Conservation (phyloP, 2,329 filamentous ascomycete genomes). For the Diaporthe sp. region DNA sequence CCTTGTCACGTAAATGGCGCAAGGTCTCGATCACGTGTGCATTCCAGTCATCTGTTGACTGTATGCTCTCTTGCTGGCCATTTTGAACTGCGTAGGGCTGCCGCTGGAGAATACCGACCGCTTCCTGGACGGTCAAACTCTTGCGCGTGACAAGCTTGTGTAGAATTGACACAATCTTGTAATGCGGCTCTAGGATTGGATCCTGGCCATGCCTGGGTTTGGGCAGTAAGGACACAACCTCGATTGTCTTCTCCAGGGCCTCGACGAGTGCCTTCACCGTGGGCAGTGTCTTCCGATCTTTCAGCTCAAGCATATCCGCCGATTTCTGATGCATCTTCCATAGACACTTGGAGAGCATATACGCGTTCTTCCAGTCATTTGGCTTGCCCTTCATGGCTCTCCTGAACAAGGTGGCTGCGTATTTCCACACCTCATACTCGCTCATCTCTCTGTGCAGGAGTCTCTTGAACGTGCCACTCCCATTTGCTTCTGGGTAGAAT, state of each 20-base stretch:
- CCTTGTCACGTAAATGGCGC: constrained; percentile 72
- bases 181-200: constrained; percentile 90
- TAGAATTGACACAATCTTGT: constrained; percentile 86
- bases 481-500: constrained; percentile 66
- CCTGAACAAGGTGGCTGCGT: constrained; percentile 67
- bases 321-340: constrained; percentile 74
- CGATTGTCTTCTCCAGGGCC: constrained; percentile 64
- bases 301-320: constrained; percentile 56
- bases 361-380: constrained; percentile 70
- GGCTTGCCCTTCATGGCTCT: constrained; percentile 68
- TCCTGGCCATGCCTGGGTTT: constrained; percentile 73
- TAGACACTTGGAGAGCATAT: constrained; percentile 72
- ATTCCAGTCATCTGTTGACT: constrained; percentile 73
- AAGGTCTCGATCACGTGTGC: constrained; percentile 66
- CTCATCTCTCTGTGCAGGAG: constrained; percentile 69
- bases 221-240: constrained; percentile 63
- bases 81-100: constrained; percentile 67
- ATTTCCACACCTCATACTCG: constrained; percentile 73
- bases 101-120: constrained; percentile 64
- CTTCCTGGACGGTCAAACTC: constrained; percentile 62
- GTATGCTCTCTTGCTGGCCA: constrained; percentile 62
- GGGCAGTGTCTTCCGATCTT: constrained; percentile 55
- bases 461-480: constrained; percentile 63
- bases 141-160: constrained; percentile 80
- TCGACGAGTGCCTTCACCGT: constrained; percentile 58